These are phyloP conservation scores for Botryobasidium botryosum DNA, from an alignment of 768 basidiomycete species.

Conservation along the genomic window DNA sequence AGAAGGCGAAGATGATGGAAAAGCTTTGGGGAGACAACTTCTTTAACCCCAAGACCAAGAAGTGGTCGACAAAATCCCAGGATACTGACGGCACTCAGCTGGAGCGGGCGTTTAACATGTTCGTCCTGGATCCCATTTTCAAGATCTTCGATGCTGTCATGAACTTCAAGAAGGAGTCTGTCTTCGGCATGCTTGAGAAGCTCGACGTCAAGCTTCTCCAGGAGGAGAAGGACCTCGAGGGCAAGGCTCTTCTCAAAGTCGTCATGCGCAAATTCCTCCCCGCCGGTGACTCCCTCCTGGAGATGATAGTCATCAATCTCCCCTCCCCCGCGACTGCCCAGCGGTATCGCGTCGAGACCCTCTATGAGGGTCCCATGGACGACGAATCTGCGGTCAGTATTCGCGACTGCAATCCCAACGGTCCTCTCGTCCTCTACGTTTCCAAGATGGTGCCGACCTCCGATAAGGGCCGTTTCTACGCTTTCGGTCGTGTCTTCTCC, in stretches of 20 bases:
- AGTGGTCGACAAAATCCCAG: constrained; percentile 73
- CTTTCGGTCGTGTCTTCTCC: constrained; percentile 99
- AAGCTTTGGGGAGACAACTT: constrained; percentile 99
- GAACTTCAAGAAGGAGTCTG: constrained; percentile 96
- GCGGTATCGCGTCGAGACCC: constrained; percentile 96
- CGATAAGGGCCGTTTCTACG: constrained; percentile 99
- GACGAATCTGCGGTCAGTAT: constrained; percentile 98
- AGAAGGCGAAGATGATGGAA: constrained; percentile 95
- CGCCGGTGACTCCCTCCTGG: constrained; percentile 93
- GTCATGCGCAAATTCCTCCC: constrained; percentile 99
- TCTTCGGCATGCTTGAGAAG: constrained; percentile 78
- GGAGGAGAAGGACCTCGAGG: constrained; percentile 87
- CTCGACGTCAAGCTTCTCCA: constrained; percentile 78
- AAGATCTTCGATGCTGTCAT: constrained; percentile 95
- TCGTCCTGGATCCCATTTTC: constrained; percentile 99
- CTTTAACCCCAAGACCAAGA: constrained; percentile 93
- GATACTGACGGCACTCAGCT: constrained; percentile 77
- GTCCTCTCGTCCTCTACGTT: constrained; percentile 92
- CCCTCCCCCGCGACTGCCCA: constrained; percentile 96
- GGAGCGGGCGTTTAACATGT: constrained; percentile 96
- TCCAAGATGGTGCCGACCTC: constrained; percentile 99
- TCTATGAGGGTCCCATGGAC: constrained; percentile 99
- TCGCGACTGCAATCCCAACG: constrained; percentile 93
- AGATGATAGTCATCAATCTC: constrained; percentile 99
- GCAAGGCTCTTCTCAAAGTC: constrained; percentile 90